Conservation (phyloP, 148 eudicot species). For the Camellia japonica region DNA sequence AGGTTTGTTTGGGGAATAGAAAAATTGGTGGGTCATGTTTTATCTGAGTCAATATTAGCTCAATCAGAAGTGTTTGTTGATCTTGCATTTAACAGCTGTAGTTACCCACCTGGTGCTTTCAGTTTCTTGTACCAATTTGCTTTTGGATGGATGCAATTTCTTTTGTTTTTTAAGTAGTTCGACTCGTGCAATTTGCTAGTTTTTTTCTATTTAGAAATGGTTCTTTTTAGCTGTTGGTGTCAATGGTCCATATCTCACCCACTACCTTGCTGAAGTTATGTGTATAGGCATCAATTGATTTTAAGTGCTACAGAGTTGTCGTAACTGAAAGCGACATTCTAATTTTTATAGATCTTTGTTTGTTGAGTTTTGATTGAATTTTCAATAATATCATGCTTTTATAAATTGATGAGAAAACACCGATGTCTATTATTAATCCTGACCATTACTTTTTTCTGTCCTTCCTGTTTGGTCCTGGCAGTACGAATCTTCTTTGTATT, state of each 20-base stretch:
- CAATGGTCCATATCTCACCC: not conserved
- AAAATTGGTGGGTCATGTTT: not conserved
- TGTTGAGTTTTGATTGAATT: conserved; percentile 10
- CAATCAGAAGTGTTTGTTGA: not conserved
- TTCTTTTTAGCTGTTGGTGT: not conserved
- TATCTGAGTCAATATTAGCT: not conserved
- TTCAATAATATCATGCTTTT: conserved; percentile 21
- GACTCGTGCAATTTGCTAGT: conserved; percentile 5
- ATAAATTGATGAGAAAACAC: conserved; percentile 5
- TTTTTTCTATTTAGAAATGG: not conserved
- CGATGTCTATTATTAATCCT: conserved; percentile 13
- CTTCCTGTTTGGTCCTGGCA: conserved; percentile 25
- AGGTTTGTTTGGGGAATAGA: not conserved
- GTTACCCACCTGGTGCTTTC: not conserved
- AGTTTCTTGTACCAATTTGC: not conserved
- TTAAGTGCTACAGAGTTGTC: conserved; percentile 11
- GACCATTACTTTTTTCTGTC: conserved; percentile 23
- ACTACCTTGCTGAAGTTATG: conserved; percentile 20
- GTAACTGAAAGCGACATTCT: conserved; percentile 22
- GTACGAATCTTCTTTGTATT: conserved; percentile 37
- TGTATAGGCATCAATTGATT: not conserved
- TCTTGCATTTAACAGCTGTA: conserved; percentile 2
- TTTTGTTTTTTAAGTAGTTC: not conserved
- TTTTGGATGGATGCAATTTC: not conserved
- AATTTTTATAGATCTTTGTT: conserved; percentile 1